Evolutionary conservation across 306 rosid genomes (phyloP).

Genomic region (Ammopiptanthus mongolicus): DNA sequence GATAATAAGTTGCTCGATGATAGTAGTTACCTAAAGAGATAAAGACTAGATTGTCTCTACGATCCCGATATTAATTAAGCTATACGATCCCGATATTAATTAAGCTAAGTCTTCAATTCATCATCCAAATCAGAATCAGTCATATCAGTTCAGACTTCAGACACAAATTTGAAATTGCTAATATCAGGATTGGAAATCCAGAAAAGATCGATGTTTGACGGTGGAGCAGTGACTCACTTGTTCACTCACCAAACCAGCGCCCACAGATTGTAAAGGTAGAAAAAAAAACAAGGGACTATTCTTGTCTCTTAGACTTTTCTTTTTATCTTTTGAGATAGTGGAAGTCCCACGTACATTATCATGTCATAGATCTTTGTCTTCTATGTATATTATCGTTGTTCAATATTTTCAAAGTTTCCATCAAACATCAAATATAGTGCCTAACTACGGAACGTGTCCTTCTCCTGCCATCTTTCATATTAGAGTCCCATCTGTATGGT

Average conservation of each 20-base stretch:
- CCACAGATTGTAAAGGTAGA: slow-evolving; percentile 1
- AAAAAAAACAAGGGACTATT: slow-evolving; percentile 2
- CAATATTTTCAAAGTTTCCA: slow-evolving; percentile 25
- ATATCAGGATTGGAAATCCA: neutral
- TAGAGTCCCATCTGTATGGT: neutral
- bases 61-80: too few relatives aligned
- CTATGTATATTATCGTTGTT: neutral
- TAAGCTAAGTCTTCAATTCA: neutral
- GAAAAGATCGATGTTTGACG: neutral
- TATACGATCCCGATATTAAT: neutral
- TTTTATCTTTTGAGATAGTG: slow-evolving; percentile 19
- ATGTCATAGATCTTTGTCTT: slow-evolving; percentile 30
- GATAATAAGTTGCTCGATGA: too few relatives aligned
- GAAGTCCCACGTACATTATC: slow-evolving; percentile 34
- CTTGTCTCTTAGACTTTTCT: neutral
- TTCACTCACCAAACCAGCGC: slow-evolving; percentile 8
- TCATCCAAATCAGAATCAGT: neutral
- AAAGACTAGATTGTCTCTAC: too few relatives aligned
- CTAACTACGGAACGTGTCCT: slow-evolving; percentile 3
- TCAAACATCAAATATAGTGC: neutral
- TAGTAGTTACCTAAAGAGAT: too few relatives aligned
- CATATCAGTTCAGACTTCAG: neutral
- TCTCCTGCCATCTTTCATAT: neutral
- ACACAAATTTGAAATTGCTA: neutral
- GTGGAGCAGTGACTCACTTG: neutral